Evolutionary conservation across 2,329 filamentous ascomycete genomes (phyloP).

Genomic region (Aureobasidium namibiae): DNA sequence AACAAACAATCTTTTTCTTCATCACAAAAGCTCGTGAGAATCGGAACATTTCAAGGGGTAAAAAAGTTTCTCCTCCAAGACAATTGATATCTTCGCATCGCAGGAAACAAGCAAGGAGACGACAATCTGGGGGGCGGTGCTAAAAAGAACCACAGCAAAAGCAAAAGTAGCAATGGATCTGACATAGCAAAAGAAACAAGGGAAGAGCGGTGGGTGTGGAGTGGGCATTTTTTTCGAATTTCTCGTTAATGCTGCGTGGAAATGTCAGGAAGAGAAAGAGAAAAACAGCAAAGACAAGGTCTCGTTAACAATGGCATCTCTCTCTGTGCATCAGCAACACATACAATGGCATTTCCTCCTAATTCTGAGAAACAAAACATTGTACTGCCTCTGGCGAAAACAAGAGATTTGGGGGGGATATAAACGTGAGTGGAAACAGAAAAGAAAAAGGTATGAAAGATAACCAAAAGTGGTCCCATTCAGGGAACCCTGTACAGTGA

Average conservation of each 20-base stretch:
- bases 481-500: conserved; percentile 1
- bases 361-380: neutral
- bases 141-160: neutral
- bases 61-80: neutral
- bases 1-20: neutral
- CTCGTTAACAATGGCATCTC: conserved; percentile 1
- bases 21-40: neutral
- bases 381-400: neutral
- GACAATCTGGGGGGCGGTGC: neutral
- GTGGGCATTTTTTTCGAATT: conserved; percentile 8
- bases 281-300: neutral
- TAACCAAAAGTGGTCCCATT: conserved; percentile 2
- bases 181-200: neutral
- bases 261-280: neutral
- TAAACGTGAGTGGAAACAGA: neutral
- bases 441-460: neutral
- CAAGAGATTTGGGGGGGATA: conserved; percentile 1
- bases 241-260: conserved; percentile 5
- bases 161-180: neutral
- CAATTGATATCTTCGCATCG: conserved; percentile 4
- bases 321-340: neutral
- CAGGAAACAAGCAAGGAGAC: neutral
- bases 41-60: neutral
- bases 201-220: neutral
- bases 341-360: neutral